Percentiles rank a stretch among this genome's conserved stretches.
phyloP scores from a whole-genome alignment of 768 basidiomycete species.

The Lentinus brumalis region DNA sequence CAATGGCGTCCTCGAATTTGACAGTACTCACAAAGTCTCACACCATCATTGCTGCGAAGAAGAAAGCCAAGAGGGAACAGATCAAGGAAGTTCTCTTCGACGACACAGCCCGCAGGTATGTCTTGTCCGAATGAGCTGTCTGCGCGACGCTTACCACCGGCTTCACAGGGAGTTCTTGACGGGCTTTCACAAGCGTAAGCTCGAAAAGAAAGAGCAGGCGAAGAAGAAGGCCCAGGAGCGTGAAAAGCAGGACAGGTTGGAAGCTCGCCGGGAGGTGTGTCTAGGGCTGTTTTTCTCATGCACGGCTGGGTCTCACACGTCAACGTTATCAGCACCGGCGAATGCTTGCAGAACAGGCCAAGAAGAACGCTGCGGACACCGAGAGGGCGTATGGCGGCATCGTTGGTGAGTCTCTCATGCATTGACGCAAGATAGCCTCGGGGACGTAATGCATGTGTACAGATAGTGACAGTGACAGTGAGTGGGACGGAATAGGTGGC shows the following conservation, averaged over 20 bases:
- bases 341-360: slow-evolving; percentile 74
- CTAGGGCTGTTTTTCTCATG: not conserved
- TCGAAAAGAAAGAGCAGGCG: slow-evolving; percentile 77
- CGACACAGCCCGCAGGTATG: slow-evolving; percentile 77
- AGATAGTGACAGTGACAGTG: slow-evolving; percentile 34
- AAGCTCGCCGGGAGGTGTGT: slow-evolving; percentile 77
- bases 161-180: slow-evolving; percentile 79
- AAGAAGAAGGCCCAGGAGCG: slow-evolving; percentile 72
- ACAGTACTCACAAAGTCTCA: slow-evolving; percentile 64
- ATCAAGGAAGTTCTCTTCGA: slow-evolving; percentile 85
- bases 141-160: not conserved
- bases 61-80: slow-evolving; percentile 63
- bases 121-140: not conserved
- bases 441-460: not conserved
- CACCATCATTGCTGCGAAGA: slow-evolving; percentile 65
- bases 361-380: slow-evolving; percentile 74
- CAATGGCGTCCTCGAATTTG: slow-evolving; percentile 47
- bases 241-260: slow-evolving; percentile 74
- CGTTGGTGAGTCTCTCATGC: slow-evolving; percentile 10
- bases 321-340: slow-evolving; percentile 62
- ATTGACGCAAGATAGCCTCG: not conserved
- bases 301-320: slow-evolving; percentile 18
- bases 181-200: slow-evolving; percentile 91
- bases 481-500: slow-evolving; percentile 52
- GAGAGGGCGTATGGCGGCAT: slow-evolving; percentile 69